phyloP scores from a whole-genome alignment of 108 stramenopile species.

The Cyclotella choctawhatcheeana region DNA sequence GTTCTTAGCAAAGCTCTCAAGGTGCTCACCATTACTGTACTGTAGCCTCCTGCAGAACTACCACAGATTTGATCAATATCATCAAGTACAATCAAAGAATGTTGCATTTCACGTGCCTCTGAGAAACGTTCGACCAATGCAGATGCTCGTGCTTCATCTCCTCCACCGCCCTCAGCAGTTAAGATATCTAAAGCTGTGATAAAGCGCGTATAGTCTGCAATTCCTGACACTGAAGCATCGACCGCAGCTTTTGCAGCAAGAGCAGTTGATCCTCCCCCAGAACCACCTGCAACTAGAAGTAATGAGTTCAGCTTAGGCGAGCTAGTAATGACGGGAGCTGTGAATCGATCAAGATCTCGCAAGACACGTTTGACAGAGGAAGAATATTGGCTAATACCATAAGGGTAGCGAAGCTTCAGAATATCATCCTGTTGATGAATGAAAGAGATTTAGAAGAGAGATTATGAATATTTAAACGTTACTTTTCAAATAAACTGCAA shows the following conservation, averaged over 20 bases:
- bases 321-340: conserved; percentile 40
- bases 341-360: conserved; percentile 69
- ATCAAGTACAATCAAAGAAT: conserved; percentile 71
- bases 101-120: conserved; percentile 69
- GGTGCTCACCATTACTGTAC: conserved; percentile 73
- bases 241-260: conserved; percentile 59
- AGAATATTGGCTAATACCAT: conserved; percentile 72
- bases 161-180: conserved; percentile 57
- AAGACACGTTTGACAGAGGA: conserved; percentile 62
- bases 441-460: not conserved
- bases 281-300: conserved; percentile 66
- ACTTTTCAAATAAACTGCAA: not conserved
- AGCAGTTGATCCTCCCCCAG: conserved; percentile 23
- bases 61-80: conserved; percentile 82
- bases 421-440: conserved; percentile 56
- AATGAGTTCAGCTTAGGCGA: conserved; percentile 60
- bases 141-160: conserved; percentile 73
- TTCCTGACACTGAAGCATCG: conserved; percentile 62
- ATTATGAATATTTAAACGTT: not conserved
- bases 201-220: conserved; percentile 70
- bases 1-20: conserved; percentile 75
- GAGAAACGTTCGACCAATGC: conserved; percentile 73
- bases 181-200: conserved; percentile 75
- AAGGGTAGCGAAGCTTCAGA: conserved; percentile 63
- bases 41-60: conserved; percentile 68